Percentiles rank a stretch among this genome's conserved stretches.
Conservation (phyloP, 1,284 basidiomycete genomes). For the Irpex lacteus region DNA sequence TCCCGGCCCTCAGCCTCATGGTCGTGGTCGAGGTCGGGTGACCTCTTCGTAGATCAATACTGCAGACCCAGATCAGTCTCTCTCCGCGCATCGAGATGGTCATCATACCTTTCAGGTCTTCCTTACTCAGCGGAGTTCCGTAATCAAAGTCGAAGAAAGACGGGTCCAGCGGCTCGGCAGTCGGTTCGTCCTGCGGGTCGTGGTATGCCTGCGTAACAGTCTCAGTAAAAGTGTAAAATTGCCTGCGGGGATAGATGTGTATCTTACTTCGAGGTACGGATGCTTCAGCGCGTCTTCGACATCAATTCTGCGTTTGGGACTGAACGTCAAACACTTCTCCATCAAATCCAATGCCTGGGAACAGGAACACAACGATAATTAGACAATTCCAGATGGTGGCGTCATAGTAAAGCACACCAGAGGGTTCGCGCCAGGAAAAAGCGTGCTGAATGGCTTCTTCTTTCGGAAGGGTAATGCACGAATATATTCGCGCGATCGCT, state of each 20-base stretch:
- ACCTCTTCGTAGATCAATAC: conserved; percentile 64
- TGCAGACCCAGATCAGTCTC: conserved; percentile 19
- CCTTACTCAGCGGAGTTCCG: conserved; percentile 63
- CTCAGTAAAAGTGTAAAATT: neutral
- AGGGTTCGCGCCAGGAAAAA: conserved; percentile 85
- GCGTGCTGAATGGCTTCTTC: conserved; percentile 70
- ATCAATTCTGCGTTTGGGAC: conserved; percentile 86
- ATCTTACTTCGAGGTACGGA: conserved; percentile 80
- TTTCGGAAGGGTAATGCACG: conserved; percentile 91
- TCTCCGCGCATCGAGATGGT: conserved; percentile 33
- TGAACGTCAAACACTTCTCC: conserved; percentile 89
- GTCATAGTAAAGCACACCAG: conserved; percentile 36
- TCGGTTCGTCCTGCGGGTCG: conserved; percentile 86
- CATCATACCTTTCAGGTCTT: conserved; percentile 64
- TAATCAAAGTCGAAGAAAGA: conserved; percentile 91
- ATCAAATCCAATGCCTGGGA: conserved; percentile 80
- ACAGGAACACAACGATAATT: neutral
- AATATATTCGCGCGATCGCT: conserved; percentile 87
- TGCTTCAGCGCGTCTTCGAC: conserved; percentile 90
- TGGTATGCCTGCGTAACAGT: conserved; percentile 70
- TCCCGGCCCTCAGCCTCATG: neutral
- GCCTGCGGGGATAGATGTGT: neutral
- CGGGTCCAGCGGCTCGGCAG: conserved; percentile 76
- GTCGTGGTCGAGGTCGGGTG: conserved; percentile 25
- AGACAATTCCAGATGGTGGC: neutral